phyloP scores from a whole-genome alignment of 345 rosid genomes.

The Hevea brasiliensis region DNA sequence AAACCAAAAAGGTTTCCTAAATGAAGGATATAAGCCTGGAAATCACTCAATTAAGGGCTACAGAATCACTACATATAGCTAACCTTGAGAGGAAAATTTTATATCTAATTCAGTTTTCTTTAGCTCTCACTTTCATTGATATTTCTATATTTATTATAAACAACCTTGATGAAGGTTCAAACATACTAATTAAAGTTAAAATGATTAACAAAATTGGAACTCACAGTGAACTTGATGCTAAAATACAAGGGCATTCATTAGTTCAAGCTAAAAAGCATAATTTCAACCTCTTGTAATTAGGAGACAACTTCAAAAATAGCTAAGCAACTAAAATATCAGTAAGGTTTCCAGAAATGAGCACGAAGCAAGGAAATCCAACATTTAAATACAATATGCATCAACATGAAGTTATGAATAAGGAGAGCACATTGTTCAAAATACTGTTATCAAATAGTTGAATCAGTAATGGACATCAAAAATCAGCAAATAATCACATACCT shows the following conservation, averaged over 20 bases:
- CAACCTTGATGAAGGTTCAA: too few species aligned
- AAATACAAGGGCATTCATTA: not conserved
- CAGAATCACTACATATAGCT: not conserved
- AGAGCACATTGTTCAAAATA: not conserved
- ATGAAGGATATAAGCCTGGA: not conserved
- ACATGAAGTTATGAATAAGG: not conserved
- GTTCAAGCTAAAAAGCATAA: not conserved
- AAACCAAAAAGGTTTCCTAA: not conserved
- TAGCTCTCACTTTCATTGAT: too few species aligned
- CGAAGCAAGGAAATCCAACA: not conserved
- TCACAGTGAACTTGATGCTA: too few species aligned
- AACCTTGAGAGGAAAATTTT: too few species aligned
- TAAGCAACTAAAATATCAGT: not conserved
- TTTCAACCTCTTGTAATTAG: not conserved
- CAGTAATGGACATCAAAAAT: not conserved
- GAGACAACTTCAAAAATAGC: not conserved
- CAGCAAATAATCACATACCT: constrained; percentile 44
- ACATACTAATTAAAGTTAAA: too few species aligned
- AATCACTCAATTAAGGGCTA: not conserved
- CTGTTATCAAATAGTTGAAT: not conserved
- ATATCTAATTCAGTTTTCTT: too few species aligned
- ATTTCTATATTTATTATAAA: too few species aligned
- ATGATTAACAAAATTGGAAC: too few species aligned
- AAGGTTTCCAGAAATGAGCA: not conserved
- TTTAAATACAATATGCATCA: not conserved